These are phyloP conservation scores for Hypoxylon intermedium DNA, from an alignment of 495 filamentous ascomycete species.

Conservation along the genomic window DNA sequence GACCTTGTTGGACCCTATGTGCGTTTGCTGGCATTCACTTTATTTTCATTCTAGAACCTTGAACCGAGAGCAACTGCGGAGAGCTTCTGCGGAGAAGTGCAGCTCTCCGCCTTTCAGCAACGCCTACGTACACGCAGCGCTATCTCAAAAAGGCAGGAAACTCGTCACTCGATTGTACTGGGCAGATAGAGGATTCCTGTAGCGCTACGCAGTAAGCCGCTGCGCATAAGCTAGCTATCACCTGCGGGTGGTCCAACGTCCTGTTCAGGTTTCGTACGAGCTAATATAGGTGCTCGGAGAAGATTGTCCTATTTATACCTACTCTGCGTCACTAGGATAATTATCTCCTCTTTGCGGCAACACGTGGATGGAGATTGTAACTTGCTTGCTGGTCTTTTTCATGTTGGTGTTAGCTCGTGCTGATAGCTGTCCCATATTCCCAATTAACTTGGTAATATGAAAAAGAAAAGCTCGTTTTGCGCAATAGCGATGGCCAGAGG, in stretches of 20 bases:
- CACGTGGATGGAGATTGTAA: background rate
- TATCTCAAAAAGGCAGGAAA: background rate
- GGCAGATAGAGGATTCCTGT: too few species aligned
- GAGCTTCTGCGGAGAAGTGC: constrained; percentile 27
- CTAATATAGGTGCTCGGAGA: too few species aligned
- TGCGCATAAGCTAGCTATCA: too few species aligned
- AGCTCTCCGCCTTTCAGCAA: constrained; percentile 3
- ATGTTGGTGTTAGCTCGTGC: constrained; percentile 1
- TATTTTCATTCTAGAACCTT: constrained; percentile 35
- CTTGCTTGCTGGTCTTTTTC: background rate
- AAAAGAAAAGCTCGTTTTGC: constrained; percentile 36
- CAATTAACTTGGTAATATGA: constrained; percentile 30
- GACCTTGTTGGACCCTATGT: constrained; percentile 34
- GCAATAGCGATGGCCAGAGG: constrained; percentile 31
- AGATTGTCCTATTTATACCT: too few species aligned
- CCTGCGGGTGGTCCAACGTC: too few species aligned
- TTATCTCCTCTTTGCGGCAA: background rate
- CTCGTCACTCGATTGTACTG: background rate
- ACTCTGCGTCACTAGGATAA: too few species aligned
- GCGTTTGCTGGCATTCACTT: constrained; percentile 37
- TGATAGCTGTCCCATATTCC: constrained; percentile 20
- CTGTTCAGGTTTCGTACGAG: too few species aligned
- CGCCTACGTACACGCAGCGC: background rate
- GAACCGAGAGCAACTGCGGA: constrained; percentile 30
- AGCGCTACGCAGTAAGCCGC: too few species aligned